Conservation (phyloP, 2,329 filamentous ascomycete genomes). For the Microthyrium microscopicum region DNA sequence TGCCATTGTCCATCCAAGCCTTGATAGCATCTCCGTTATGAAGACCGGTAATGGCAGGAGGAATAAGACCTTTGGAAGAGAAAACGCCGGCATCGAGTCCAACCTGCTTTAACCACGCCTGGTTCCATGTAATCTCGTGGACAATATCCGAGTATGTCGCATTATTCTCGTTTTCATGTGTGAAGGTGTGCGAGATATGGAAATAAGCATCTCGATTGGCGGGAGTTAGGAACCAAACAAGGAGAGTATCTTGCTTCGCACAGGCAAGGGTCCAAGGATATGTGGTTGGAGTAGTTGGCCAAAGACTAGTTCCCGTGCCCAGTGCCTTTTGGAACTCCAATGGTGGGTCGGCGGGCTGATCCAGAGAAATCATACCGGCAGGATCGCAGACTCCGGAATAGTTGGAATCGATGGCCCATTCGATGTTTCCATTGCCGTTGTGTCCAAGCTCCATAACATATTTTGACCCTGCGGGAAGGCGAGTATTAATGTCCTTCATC, state of each 20-base stretch:
- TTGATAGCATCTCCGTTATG: conserved; percentile 6
- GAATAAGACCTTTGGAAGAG: conserved; percentile 2
- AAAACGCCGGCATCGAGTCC: conserved; percentile 2
- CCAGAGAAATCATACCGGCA: conserved; percentile 17
- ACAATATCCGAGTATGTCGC: conserved; percentile 5
- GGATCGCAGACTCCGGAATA: background rate
- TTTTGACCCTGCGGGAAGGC: conserved; percentile 33
- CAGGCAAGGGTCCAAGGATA: conserved; percentile 4
- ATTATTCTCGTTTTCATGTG: background rate
- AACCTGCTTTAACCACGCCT: conserved; percentile 1
- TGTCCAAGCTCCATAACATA: conserved; percentile 39
- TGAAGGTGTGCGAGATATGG: conserved; percentile 5
- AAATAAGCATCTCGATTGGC: conserved; percentile 6
- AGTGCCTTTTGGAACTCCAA: conserved; percentile 30
- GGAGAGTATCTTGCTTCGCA: background rate
- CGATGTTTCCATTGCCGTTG: conserved; percentile 39
- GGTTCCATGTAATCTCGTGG: conserved; percentile 4
- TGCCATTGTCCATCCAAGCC: conserved; percentile 6
- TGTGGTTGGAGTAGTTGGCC: conserved; percentile 21
- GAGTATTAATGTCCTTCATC: conserved; percentile 25
- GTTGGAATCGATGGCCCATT: conserved; percentile 15
- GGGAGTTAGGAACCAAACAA: conserved; percentile 1
- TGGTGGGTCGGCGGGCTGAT: conserved; percentile 13
- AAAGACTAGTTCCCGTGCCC: conserved; percentile 33
- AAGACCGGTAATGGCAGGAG: conserved; percentile 4